phyloP scores from a whole-genome alignment of 2,329 filamentous ascomycete genomes.

The Cercospora citrullina region DNA sequence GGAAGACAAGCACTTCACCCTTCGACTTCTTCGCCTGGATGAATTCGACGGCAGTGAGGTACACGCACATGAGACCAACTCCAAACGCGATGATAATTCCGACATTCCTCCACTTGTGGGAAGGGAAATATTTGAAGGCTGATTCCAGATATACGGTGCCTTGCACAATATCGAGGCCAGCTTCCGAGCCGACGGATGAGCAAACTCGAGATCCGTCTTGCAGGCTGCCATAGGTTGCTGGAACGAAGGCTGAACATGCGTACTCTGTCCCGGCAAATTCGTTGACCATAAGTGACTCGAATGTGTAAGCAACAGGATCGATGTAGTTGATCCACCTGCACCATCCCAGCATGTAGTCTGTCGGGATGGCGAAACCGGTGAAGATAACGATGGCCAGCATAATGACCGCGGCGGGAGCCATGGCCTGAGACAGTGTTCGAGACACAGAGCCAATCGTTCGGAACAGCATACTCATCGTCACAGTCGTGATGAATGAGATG shows the following conservation, averaged over 20 bases:
- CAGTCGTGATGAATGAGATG: conserved; percentile 68
- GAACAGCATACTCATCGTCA: conserved; percentile 86
- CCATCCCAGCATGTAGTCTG: conserved; percentile 71
- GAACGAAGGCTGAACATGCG: conserved; percentile 43
- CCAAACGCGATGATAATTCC: conserved; percentile 51
- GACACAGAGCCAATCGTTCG: conserved; percentile 76
- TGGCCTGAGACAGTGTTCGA: conserved; percentile 61
- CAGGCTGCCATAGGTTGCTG: conserved; percentile 48
- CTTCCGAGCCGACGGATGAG: conserved; percentile 44
- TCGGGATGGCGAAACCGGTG: conserved; percentile 64
- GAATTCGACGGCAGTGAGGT: conserved; percentile 49
- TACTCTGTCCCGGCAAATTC: conserved; percentile 72
- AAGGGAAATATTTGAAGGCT: conserved; percentile 37
- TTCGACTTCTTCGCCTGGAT: conserved; percentile 54
- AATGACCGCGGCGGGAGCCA: conserved; percentile 57
- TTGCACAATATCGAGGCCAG: conserved; percentile 43
- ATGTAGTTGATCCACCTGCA: conserved; percentile 81
- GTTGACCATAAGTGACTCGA: conserved; percentile 69
- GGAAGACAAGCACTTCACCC: conserved; percentile 54
- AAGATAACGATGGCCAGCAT: conserved; percentile 67
- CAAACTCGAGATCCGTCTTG: conserved; percentile 41
- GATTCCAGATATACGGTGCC: conserved; percentile 42
- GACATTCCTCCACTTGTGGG: conserved; percentile 52
- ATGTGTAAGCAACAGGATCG: conserved; percentile 76
- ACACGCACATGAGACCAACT: conserved; percentile 45